These are phyloP conservation scores for Hypoxylon lenormandii DNA, from an alignment of 495 filamentous ascomycete species.

Conservation along the genomic window DNA sequence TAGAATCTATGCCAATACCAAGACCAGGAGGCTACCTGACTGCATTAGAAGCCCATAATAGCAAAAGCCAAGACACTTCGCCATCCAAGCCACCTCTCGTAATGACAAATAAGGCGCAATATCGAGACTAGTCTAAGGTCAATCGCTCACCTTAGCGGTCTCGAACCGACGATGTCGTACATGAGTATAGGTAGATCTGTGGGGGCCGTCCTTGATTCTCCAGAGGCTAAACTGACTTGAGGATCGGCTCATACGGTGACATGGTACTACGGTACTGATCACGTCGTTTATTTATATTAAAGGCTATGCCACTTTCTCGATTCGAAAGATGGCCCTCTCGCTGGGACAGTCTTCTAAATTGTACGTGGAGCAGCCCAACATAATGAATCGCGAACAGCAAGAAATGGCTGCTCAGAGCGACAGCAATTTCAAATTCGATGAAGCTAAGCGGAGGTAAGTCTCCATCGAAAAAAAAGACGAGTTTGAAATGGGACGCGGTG, in stretches of 20 bases:
- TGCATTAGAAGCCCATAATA: conserved; percentile 33
- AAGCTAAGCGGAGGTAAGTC: background rate
- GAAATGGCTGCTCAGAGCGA: background rate
- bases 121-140: conserved; percentile 3
- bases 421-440: conserved; percentile 4
- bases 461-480: background rate
- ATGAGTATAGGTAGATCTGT: background rate
- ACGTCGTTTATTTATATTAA: conserved; percentile 17
- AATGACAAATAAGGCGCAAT: conserved; percentile 26
- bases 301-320: conserved; percentile 29
- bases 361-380: background rate
- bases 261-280: conserved; percentile 8
- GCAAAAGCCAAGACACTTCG: conserved; percentile 24
- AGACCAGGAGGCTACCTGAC: conserved; percentile 18
- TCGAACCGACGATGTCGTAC: conserved; percentile 4
- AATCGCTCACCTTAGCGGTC: background rate
- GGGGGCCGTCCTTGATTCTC: background rate
- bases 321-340: conserved; percentile 2
- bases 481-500: no score
- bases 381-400: background rate
- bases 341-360: background rate
- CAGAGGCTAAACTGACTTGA: conserved; percentile 8
- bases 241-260: conserved; percentile 14
- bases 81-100: conserved; percentile 11
- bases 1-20: conserved; percentile 22